Conservation (phyloP, 1,284 basidiomycete genomes). For the Tilletia indica region DNA sequence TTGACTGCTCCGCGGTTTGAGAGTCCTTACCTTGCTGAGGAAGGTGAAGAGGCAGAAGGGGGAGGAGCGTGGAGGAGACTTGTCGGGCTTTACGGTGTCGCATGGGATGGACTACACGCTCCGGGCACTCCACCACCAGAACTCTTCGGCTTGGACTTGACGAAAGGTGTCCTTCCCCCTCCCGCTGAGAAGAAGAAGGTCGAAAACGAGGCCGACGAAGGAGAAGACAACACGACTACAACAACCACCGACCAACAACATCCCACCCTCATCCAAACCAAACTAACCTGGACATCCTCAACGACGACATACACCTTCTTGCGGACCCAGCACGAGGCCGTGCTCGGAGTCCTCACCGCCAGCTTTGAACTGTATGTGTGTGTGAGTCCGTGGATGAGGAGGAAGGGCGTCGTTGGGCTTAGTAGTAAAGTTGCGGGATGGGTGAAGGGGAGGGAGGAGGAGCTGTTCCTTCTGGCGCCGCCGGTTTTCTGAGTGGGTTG, state of each 20-base stretch:
- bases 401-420: slow-evolving; percentile 76
- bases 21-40: background rate
- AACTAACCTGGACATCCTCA: background rate
- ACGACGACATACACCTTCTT: slow-evolving; percentile 61
- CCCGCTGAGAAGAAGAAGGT: background rate
- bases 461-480: slow-evolving; percentile 64
- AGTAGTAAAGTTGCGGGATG: slow-evolving; percentile 85
- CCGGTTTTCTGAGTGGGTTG: slow-evolving; percentile 37
- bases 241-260: slow-evolving; percentile 79
- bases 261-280: slow-evolving; percentile 63
- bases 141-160: slow-evolving; percentile 52
- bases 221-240: background rate
- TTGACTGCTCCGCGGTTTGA: slow-evolving; percentile 68
- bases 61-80: slow-evolving; percentile 6
- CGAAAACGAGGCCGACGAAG: no score
- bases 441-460: slow-evolving; percentile 80
- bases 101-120: slow-evolving; percentile 61
- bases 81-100: slow-evolving; percentile 5
- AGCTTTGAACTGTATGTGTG: slow-evolving; percentile 87
- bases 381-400: slow-evolving; percentile 76
- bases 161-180: background rate
- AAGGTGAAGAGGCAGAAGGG: background rate
- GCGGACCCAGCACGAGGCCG: slow-evolving; percentile 76
- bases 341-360: slow-evolving; percentile 75
- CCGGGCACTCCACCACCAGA: background rate